These are phyloP conservation scores for Spongispora temasekensis DNA, from an alignment of 1,284 basidiomycete species.

Conservation along the genomic window DNA sequence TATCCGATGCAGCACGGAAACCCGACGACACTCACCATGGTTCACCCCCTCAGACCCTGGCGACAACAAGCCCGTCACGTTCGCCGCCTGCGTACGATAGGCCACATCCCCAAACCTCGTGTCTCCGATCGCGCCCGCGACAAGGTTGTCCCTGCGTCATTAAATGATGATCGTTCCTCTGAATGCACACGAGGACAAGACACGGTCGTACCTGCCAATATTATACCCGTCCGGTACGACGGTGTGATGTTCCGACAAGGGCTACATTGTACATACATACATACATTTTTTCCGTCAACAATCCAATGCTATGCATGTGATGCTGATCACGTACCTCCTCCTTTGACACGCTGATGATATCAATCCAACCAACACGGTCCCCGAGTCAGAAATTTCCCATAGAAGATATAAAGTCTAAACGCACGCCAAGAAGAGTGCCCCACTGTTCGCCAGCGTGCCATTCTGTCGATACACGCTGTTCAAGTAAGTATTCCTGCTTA, in stretches of 20 bases:
- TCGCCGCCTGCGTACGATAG: slow-evolving; percentile 51
- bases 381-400: background rate
- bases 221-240: slow-evolving; percentile 59
- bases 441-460: slow-evolving; percentile 53
- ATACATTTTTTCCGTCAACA: background rate
- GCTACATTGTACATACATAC: slow-evolving; percentile 19
- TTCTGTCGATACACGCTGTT: slow-evolving; percentile 60
- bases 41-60: slow-evolving; percentile 23
- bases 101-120: slow-evolving; percentile 45
- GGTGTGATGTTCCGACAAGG: slow-evolving; percentile 45
- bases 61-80: slow-evolving; percentile 29
- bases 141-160: slow-evolving; percentile 44
- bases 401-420: slow-evolving; percentile 18
- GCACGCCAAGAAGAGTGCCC: slow-evolving; percentile 67
- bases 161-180: background rate
- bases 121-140: slow-evolving; percentile 44
- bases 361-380: background rate
- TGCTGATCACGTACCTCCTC: slow-evolving; percentile 56
- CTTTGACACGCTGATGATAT: slow-evolving; percentile 51
- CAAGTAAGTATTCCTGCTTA: background rate
- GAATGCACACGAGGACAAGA: background rate
- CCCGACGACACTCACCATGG: slow-evolving; percentile 20
- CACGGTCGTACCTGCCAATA: slow-evolving; percentile 42
- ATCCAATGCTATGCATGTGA: too few relatives aligned
- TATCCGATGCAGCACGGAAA: background rate